Evolutionary conservation across 345 rosid genomes (phyloP), one percentile per base, ranked within the genome.

Genomic region (Gossypium sturtianum): DNA sequence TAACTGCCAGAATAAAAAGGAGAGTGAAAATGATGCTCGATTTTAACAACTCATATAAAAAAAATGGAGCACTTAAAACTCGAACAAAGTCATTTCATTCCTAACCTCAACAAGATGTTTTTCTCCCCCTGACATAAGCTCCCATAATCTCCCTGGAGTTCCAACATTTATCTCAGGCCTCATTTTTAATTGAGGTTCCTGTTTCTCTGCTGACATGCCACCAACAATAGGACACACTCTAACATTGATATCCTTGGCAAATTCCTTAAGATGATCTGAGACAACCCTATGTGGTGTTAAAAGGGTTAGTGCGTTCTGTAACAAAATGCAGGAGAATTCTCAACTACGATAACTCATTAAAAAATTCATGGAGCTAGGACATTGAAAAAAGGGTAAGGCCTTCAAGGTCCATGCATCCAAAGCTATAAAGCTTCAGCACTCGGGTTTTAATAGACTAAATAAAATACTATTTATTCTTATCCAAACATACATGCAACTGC

Each of bases 81-180:
- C 25, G 34, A 59, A 75, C 27, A 22, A 25, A 68, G 25, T 8
- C 1, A 0, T 38, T 29, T 59, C 72, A 75, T 54, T 63, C 78
- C 86, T 77, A 80, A 94, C 98, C 95, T 95, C 96, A 71, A 84
- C 79, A 72, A 95, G 97, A 88, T 95, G 98, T 70, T 78, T 82
- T 82, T 93, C 97, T 82, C 98, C 97, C n/a, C 84, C 85, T 12
- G 99, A 95, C 91, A 95, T 93, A 78, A 93, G 94, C 85, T 93
- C 94, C 99, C 99, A 95, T 66, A 95, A 83, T 75, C 99, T 87
- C 73, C n/a, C 98, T 29, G 99, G 98, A 76, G 98, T 95, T 81
- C 85, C 99, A 73, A 95, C 94, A 74, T 93, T 84, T 66, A 95
- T 82, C 73, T 89, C 99, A 58, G 99, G 99, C 85, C 94, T 90